Percentiles rank a stretch among this genome's conserved stretches.
Conservation (phyloP, 192 early-diverging fungal species). For the Funneliformis geosporum region DNA sequence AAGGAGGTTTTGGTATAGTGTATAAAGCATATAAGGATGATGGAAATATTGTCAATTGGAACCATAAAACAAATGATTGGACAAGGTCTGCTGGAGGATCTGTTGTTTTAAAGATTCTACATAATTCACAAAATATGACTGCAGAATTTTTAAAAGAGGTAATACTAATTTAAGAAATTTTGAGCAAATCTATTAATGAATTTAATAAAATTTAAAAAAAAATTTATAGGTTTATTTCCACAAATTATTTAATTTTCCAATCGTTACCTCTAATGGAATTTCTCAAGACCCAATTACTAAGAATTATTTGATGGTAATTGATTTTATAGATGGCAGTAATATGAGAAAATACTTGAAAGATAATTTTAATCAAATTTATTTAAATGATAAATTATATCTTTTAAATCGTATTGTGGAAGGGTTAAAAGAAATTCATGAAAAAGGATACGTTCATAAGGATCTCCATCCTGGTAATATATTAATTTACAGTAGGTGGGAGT, state of each 20-base stretch:
- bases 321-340: no score
- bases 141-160: not conserved
- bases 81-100: not conserved
- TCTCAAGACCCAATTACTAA: no score
- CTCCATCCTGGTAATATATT: not conserved
- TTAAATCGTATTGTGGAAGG: not conserved
- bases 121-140: constrained; percentile 1
- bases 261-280: no score
- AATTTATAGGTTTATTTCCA: no score
- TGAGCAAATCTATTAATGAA: not conserved
- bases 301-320: no score
- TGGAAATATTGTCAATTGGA: not conserved
- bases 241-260: no score
- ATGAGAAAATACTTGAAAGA: no score
- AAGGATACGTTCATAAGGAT: not conserved
- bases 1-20: not conserved
- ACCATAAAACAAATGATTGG: not conserved
- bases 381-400: not conserved
- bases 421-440: not conserved
- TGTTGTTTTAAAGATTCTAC: not conserved
- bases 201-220: not conserved
- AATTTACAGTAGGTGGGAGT: not conserved
- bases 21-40: not conserved
- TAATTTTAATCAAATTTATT: not conserved
- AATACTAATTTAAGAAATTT: not conserved